phyloP scores from a whole-genome alignment of 805 yeast species.

The Clavispora carvajalis region DNA sequence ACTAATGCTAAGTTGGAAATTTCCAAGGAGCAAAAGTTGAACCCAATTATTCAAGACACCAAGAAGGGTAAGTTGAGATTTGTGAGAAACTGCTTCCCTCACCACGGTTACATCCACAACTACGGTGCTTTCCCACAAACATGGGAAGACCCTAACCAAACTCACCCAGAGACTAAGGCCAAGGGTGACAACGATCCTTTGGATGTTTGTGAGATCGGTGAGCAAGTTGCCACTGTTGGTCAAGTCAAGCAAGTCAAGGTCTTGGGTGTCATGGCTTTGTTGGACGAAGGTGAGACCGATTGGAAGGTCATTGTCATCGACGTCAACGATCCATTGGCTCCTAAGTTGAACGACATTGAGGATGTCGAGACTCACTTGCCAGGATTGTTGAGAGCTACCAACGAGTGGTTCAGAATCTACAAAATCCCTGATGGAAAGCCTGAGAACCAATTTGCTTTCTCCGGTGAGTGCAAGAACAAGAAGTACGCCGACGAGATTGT shows the following conservation, averaged over 20 bases:
- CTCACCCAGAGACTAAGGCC: conserved; percentile 41
- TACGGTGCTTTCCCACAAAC: conserved; percentile 91
- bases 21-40: conserved; percentile 48
- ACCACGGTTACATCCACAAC: conserved; percentile 79
- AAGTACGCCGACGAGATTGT: conserved; percentile 30
- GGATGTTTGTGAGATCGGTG: conserved; percentile 47
- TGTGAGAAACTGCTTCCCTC: conserved; percentile 75
- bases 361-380: conserved; percentile 70
- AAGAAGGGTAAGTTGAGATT: conserved; percentile 73
- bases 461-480: conserved; percentile 58
- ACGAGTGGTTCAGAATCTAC: conserved; percentile 78
- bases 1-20: conserved; percentile 81
- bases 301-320: conserved; percentile 84
- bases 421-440: conserved; percentile 81
- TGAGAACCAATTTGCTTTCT: conserved; percentile 66
- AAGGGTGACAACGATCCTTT: conserved; percentile 45
- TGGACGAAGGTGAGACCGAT: conserved; percentile 94
- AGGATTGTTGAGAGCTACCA: conserved; percentile 61
- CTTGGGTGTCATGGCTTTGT: conserved; percentile 70
- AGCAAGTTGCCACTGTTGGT: conserved; percentile 43
- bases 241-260: conserved; percentile 51
- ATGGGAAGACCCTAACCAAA: conserved; percentile 89
- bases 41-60: conserved; percentile 78
- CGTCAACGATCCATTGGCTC: conserved; percentile 58
- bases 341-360: conserved; percentile 52